Conservation (phyloP, 306 rosid genomes). For the Rubus idaeus region DNA sequence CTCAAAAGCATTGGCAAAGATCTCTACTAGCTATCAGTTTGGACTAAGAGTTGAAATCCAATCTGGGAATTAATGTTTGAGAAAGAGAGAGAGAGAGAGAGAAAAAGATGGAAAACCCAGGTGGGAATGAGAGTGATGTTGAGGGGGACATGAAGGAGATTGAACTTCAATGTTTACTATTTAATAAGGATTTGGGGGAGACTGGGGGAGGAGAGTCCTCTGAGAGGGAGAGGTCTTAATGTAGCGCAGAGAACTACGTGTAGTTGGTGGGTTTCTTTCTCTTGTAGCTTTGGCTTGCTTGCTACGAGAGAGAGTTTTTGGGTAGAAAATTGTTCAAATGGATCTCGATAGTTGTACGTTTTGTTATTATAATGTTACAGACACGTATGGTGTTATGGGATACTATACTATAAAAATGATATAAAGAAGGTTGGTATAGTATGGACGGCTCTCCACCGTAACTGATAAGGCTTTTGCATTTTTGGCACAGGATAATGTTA, state of each 20-base stretch:
- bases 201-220: conserved; percentile 27
- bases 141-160: neutral
- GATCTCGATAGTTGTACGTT: conserved; percentile 39
- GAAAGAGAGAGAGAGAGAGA: neutral
- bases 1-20: conserved; percentile 13
- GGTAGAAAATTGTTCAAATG: conserved; percentile 50
- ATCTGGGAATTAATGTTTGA: conserved; percentile 18
- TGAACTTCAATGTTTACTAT: neutral
- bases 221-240: neutral
- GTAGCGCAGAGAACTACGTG: conserved; percentile 27
- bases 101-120: conserved; percentile 35
- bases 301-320: conserved; percentile 36
- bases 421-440: conserved; percentile 16
- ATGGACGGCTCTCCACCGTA: conserved; percentile 31
- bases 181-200: neutral
- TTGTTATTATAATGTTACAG: conserved; percentile 16
- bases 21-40: conserved; percentile 7
- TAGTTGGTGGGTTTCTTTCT: conserved; percentile 44
- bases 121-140: conserved; percentile 29
- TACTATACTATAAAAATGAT: conserved; percentile 20
- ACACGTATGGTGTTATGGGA: conserved; percentile 47
- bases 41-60: conserved; percentile 10
- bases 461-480: conserved; percentile 20
- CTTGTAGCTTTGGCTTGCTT: conserved; percentile 15
- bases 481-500: neutral